Percentiles rank a stretch among this genome's conserved stretches.
Evolutionary conservation across 2,329 filamentous ascomycete genomes (phyloP).

Genomic region (Escovopsis sp.): DNA sequence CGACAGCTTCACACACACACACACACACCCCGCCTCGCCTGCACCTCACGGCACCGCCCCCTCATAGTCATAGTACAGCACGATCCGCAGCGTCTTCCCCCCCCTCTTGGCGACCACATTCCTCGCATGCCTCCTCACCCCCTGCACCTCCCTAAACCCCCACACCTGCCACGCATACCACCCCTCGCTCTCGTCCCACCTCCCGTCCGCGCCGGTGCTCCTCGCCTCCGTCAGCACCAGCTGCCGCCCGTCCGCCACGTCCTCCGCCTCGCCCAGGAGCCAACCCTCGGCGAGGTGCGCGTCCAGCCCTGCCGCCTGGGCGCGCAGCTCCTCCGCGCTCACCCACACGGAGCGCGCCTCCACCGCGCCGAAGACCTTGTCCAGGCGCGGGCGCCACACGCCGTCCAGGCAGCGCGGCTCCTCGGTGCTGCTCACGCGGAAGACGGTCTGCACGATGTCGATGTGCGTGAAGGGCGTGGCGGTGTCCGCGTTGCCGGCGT

Average conservation of each 20-base stretch:
- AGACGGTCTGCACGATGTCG: conserved; percentile 59
- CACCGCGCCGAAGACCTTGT: conserved; percentile 67
- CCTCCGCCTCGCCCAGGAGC: conserved; percentile 39
- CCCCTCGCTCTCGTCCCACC: conserved; percentile 22
- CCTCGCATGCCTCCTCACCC: conserved; percentile 35
- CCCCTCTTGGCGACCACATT: conserved; percentile 39
- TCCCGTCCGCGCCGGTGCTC: conserved; percentile 16
- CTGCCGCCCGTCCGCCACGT: conserved; percentile 29
- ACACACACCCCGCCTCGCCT: too few relatives aligned
- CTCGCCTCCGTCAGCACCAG: conserved; percentile 49
- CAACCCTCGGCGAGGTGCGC: conserved; percentile 43
- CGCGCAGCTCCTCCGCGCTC: conserved; percentile 19
- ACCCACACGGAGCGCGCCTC: conserved; percentile 42
- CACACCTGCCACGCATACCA: conserved; percentile 44
- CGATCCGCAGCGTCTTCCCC: conserved; percentile 30
- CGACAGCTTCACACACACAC: too few relatives aligned
- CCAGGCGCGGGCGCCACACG: conserved; percentile 45
- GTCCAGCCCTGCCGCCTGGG: conserved; percentile 28
- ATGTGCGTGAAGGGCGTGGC: conserved; percentile 38
- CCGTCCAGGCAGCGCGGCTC: conserved; percentile 40
- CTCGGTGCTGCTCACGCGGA: conserved; percentile 49
- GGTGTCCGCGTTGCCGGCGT: conserved; percentile 22
- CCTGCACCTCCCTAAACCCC: conserved; percentile 41
- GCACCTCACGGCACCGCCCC: neutral
- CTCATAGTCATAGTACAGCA: conserved; percentile 40